These are phyloP conservation scores for Microthlaspi erraticum DNA, from an alignment of 345 rosid genomes.

Conservation along the genomic window DNA sequence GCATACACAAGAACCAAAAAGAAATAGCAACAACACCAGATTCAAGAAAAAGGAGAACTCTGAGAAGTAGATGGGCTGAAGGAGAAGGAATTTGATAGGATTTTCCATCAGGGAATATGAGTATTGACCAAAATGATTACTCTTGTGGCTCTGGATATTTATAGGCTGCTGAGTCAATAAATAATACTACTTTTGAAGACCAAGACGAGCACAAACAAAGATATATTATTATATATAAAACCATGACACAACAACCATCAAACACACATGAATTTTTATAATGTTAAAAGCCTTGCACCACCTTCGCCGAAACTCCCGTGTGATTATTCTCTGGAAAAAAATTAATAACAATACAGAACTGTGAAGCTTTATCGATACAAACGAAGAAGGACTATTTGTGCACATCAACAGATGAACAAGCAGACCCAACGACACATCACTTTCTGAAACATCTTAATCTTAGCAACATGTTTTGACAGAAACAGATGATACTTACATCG, in stretches of 20 bases:
- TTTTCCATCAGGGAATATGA: constrained; percentile 38
- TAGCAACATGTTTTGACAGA: not conserved
- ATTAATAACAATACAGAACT: not conserved
- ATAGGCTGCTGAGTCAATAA: constrained; percentile 37
- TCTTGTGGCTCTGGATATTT: not conserved
- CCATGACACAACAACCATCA: constrained; percentile 2
- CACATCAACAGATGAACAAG: constrained; percentile 5
- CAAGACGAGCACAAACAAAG: constrained; percentile 7
- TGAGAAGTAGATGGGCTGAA: constrained; percentile 48
- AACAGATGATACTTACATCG: not conserved
- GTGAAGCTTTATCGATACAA: not conserved
- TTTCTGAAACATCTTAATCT: too few relatives aligned
- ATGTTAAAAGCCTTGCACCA: not conserved
- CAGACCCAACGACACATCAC: not conserved
- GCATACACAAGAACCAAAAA: constrained; percentile 46
- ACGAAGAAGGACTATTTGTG: not conserved
- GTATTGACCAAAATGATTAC: constrained; percentile 18
- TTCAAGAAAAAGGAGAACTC: constrained; percentile 54
- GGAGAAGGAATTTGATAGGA: constrained; percentile 43
- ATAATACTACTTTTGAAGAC: constrained; percentile 29
- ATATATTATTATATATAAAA: not conserved
- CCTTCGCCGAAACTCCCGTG: constrained; percentile 35
- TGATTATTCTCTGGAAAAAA: constrained; percentile 6
- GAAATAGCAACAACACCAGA: constrained; percentile 49
- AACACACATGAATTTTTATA: constrained; percentile 4